Conservation (phyloP, 331 rosid genomes). For the Quercus lobata region DNA sequence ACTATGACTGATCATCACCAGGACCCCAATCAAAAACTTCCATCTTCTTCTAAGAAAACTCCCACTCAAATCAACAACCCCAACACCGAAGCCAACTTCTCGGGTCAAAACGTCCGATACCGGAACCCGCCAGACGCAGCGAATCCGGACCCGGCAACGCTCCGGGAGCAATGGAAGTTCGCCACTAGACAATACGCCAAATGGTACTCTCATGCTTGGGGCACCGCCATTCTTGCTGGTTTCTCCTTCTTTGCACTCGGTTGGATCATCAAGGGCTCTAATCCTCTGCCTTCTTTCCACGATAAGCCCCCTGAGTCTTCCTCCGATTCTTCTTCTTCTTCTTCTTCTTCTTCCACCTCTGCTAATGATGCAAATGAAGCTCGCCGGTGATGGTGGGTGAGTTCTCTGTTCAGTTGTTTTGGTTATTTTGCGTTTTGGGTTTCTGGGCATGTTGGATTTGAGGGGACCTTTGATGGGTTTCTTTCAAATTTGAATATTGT, state of each 20-base stretch:
- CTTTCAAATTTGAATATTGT: neutral
- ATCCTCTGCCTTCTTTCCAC: conserved; percentile 68
- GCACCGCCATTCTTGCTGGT: conserved; percentile 90
- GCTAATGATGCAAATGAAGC: conserved; percentile 16
- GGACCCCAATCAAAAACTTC: conserved; percentile 27
- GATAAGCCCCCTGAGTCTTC: conserved; percentile 32
- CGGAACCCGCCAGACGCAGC: conserved; percentile 64
- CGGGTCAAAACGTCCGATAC: conserved; percentile 28
- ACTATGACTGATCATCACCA: conserved; percentile 31
- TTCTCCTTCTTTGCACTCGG: conserved; percentile 86
- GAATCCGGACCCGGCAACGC: conserved; percentile 74
- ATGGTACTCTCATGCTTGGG: conserved; percentile 97
- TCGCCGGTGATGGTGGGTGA: conserved; percentile 18
- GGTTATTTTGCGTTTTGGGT: neutral
- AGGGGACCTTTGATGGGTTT: neutral
- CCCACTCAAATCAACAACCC: conserved; percentile 9
- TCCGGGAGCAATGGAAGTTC: conserved; percentile 80
- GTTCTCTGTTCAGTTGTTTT: neutral
- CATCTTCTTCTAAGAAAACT: conserved; percentile 21
- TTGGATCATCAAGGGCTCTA: conserved; percentile 85
- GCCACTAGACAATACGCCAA: conserved; percentile 69
- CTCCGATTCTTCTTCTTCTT: conserved; percentile 11
- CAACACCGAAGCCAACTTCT: conserved; percentile 12
- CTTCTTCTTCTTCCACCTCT: neutral
- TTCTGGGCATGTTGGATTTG: neutral